Evolutionary conservation across 1,284 basidiomycete species (phyloP).

Genomic region (Salmacisia buchloeana): DNA sequence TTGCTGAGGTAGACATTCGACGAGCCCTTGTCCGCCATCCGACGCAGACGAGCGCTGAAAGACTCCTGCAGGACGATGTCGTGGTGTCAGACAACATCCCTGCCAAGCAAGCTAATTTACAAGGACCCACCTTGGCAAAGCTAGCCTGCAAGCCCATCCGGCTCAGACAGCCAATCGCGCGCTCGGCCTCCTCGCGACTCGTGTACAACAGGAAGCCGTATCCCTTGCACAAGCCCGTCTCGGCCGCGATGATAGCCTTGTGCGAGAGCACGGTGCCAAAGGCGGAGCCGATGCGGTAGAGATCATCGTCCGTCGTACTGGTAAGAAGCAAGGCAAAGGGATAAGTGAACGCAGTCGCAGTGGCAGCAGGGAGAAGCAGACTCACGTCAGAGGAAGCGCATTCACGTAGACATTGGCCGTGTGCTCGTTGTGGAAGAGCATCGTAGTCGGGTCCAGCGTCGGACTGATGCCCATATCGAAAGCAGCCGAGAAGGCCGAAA

Average conservation of each 20-base stretch:
- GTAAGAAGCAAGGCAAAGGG: not conserved
- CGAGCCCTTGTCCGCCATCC: slow-evolving; percentile 29
- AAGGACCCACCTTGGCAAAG: slow-evolving; percentile 26
- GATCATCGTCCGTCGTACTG: slow-evolving; percentile 33
- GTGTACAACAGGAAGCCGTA: slow-evolving; percentile 43
- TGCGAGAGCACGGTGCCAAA: slow-evolving; percentile 41
- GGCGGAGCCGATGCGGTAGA: slow-evolving; percentile 28
- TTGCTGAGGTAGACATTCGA: slow-evolving; percentile 43
- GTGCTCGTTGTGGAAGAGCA: slow-evolving; percentile 14
- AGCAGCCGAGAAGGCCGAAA: not conserved
- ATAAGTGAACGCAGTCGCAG: not conserved
- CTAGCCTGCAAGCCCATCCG: slow-evolving; percentile 28
- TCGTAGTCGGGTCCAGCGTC: not conserved
- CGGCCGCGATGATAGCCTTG: slow-evolving; percentile 41
- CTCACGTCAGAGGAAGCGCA: slow-evolving; percentile 31
- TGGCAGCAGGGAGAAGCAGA: not conserved
- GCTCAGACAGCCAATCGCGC: slow-evolving; percentile 30
- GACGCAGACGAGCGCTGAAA: slow-evolving; percentile 29
- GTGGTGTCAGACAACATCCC: not conserved
- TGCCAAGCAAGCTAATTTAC: not conserved
- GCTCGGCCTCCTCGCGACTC: slow-evolving; percentile 26
- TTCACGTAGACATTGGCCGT: slow-evolving; percentile 37
- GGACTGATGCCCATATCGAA: not conserved
- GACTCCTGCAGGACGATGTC: slow-evolving; percentile 21
- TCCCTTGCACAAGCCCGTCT: slow-evolving; percentile 39